Percentiles rank a stretch among this genome's conserved stretches.
Conservation (phyloP, 345 rosid species). For the Brassica carinata region DNA sequence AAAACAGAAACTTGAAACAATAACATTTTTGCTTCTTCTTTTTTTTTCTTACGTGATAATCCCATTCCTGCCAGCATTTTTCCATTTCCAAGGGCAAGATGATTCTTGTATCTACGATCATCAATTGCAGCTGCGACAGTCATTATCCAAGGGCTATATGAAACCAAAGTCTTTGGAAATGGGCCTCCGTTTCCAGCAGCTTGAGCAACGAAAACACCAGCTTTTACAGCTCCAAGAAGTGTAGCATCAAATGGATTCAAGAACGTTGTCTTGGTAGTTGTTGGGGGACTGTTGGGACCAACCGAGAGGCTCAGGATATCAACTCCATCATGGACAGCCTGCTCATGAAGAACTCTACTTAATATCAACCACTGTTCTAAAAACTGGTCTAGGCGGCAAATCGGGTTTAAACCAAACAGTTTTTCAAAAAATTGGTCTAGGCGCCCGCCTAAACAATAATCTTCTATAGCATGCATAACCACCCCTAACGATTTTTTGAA, state of each 20-base stretch:
- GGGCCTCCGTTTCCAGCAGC: slow-evolving; percentile 50
- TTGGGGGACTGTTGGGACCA: slow-evolving; percentile 94
- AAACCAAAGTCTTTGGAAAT: slow-evolving; percentile 86
- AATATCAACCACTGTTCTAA: not conserved
- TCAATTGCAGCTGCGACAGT: slow-evolving; percentile 96
- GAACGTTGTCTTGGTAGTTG: slow-evolving; percentile 81
- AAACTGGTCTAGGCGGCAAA: too few species aligned
- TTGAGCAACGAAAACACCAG: too few species aligned
- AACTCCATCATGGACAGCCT: slow-evolving; percentile 99
- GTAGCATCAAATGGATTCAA: slow-evolving; percentile 96
- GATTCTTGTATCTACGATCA: slow-evolving; percentile 91
- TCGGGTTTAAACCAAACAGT: too few species aligned
- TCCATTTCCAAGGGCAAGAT: slow-evolving; percentile 82
- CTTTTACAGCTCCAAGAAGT: slow-evolving; percentile 48
- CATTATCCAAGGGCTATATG: slow-evolving; percentile 96
- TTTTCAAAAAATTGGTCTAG: too few species aligned
- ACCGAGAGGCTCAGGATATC: slow-evolving; percentile 95
- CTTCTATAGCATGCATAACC: too few species aligned
- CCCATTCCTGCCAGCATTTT: slow-evolving; percentile 81
- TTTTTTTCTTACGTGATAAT: slow-evolving; percentile 62
- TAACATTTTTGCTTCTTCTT: slow-evolving; percentile 24
- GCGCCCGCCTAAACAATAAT: too few species aligned
- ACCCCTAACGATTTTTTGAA: too few species aligned
- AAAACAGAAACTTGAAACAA: not conserved
- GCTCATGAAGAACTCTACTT: slow-evolving; percentile 27